These are phyloP conservation scores for Mesembryanthemum crystallinum DNA, from an alignment of 148 eudicot genomes.

Conservation along the genomic window DNA sequence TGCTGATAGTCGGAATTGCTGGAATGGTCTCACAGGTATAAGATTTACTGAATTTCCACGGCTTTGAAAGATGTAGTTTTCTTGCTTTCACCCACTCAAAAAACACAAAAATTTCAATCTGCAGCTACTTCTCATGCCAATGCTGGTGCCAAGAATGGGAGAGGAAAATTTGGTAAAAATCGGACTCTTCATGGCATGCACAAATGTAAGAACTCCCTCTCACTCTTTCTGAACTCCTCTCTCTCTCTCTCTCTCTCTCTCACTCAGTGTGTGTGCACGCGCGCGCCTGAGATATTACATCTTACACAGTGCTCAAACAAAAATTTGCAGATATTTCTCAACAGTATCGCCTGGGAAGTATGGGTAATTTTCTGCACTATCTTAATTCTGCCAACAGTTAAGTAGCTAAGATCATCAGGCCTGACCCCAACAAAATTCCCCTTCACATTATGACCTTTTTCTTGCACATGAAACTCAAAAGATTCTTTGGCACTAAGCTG, in stretches of 20 bases:
- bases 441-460: neutral
- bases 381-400: neutral
- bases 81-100: neutral
- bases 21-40: constrained; percentile 70
- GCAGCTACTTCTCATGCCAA: constrained; percentile 83
- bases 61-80: neutral
- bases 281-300: neutral
- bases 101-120: constrained; percentile 14
- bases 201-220: constrained; percentile 43
- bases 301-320: constrained; percentile 6
- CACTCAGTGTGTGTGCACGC: neutral
- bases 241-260: neutral
- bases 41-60: neutral
- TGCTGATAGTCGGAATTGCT: constrained; percentile 63
- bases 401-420: neutral
- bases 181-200: constrained; percentile 55
- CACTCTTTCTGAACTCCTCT: neutral
- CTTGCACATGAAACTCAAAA: neutral
- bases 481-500: neutral
- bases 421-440: neutral
- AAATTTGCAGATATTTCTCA: constrained; percentile 47
- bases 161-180: constrained; percentile 65
- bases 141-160: constrained; percentile 56
- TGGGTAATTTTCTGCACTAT: constrained; percentile 46
- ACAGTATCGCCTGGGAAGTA: constrained; percentile 65